These are phyloP conservation scores for Epichloe typhina DNA, from an alignment of 2,329 filamentous ascomycete species.

Conservation along the genomic window DNA sequence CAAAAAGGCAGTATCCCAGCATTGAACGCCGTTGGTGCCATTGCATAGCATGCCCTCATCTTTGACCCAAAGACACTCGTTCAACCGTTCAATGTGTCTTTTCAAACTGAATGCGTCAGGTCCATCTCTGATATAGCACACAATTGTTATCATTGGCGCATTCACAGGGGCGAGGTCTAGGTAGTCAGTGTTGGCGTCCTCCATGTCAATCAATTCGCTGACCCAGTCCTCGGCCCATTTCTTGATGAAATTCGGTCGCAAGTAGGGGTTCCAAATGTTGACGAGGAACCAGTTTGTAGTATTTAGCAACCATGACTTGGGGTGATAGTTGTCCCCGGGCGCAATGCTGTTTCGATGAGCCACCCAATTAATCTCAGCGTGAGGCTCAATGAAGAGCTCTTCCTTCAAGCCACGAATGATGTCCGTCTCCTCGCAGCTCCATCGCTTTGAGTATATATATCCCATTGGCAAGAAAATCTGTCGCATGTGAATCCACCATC, in stretches of 20 bases:
- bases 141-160: slow-evolving; percentile 77
- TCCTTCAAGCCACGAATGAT: slow-evolving; percentile 59
- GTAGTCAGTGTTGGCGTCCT: slow-evolving; percentile 87
- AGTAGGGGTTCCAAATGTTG: slow-evolving; percentile 66
- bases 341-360: slow-evolving; percentile 73
- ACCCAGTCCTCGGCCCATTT: slow-evolving; percentile 66
- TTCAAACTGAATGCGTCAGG: slow-evolving; percentile 58
- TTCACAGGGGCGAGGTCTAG: slow-evolving; percentile 81
- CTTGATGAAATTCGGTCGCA: slow-evolving; percentile 54
- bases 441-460: slow-evolving; percentile 74
- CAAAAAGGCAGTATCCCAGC: slow-evolving; percentile 87
- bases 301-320: slow-evolving; percentile 76
- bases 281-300: slow-evolving; percentile 64
- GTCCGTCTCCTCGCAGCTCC: slow-evolving; percentile 62
- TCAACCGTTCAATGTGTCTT: slow-evolving; percentile 65
- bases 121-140: slow-evolving; percentile 74
- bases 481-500: slow-evolving; percentile 98
- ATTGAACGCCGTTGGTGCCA: slow-evolving; percentile 95
- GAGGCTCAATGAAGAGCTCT: slow-evolving; percentile 72
- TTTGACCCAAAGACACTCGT: slow-evolving; percentile 88
- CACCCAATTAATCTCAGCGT: slow-evolving; percentile 65
- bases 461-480: slow-evolving; percentile 90
- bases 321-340: slow-evolving; percentile 75
- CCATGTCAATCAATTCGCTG: slow-evolving; percentile 74
- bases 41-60: slow-evolving; percentile 87